These are phyloP conservation scores for Zoysia matrella DNA, from an alignment of 202 grass and related monocot species.

Conservation along the genomic window DNA sequence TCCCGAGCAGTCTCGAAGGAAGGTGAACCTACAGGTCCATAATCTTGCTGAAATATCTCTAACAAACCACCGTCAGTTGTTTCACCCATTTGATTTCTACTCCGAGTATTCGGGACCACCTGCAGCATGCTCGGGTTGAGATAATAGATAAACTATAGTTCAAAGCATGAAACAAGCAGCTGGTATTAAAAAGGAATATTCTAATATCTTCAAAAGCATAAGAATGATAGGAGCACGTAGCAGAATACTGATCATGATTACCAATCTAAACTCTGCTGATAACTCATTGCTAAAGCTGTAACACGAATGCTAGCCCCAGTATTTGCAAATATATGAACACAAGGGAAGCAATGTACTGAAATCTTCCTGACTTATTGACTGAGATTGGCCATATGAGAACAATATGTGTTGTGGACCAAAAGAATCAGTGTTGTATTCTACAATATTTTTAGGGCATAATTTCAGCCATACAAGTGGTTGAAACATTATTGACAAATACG, in stretches of 20 bases:
- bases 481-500: not conserved
- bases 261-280: not conserved
- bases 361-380: not conserved
- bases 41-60: conserved; percentile 99
- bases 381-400: conserved; percentile 5
- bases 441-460: not conserved
- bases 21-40: conserved; percentile 89
- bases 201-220: conserved; percentile 30
- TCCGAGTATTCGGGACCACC: conserved; percentile 96
- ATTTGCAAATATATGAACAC: conserved; percentile 7
- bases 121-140: conserved; percentile 53
- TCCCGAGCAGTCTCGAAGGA: conserved; percentile 95
- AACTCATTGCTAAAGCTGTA: conserved; percentile 14
- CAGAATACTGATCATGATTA: not conserved
- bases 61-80: conserved; percentile 98
- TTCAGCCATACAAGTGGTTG: conserved; percentile 1
- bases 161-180: conserved; percentile 14
- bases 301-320: not conserved
- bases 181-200: conserved; percentile 29
- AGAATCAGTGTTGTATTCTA: not conserved
- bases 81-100: conserved; percentile 99
- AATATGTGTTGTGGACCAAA: conserved; percentile 7
- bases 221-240: not conserved
- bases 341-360: conserved; percentile 7
- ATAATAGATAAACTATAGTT: conserved; percentile 4